Evolutionary conservation across 163 green algal species (phyloP).

Genomic region (Scenedesmus sp.): DNA sequence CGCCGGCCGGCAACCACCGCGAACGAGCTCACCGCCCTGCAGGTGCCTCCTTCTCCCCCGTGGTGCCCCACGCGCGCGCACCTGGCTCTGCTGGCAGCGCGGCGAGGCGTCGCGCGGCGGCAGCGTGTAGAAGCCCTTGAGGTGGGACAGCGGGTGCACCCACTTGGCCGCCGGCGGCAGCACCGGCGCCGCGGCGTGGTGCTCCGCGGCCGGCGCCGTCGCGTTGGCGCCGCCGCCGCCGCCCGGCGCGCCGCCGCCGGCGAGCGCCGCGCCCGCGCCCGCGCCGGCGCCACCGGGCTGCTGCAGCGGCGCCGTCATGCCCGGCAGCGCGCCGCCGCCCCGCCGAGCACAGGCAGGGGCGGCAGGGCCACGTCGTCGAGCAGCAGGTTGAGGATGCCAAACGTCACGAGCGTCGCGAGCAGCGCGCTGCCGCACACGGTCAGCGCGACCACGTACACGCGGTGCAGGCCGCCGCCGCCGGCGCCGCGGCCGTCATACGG

Average conservation of each 20-base stretch:
- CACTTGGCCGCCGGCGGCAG: background rate
- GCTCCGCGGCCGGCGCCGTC: background rate
- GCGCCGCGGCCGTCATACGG: background rate
- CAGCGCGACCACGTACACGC: slow-evolving; percentile 10
- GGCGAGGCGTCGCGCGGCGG: slow-evolving; percentile 19
- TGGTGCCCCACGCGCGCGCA: too few species aligned
- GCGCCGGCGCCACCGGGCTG: background rate
- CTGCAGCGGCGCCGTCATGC: slow-evolving; percentile 1
- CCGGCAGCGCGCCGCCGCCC: too few species aligned
- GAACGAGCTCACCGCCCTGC: too few species aligned
- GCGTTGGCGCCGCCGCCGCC: too few species aligned
- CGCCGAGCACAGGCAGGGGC: too few species aligned
- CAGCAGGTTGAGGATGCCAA: slow-evolving; percentile 22
- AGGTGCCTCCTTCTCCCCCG: too few species aligned
- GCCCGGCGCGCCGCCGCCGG: background rate
- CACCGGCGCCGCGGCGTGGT: background rate
- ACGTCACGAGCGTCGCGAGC: slow-evolving; percentile 38
- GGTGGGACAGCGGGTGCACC: background rate
- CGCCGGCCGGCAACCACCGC: too few species aligned
- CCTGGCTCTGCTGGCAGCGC: slow-evolving; percentile 16
- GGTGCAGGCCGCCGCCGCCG: background rate
- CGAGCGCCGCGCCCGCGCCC: background rate
- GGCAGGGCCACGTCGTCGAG: slow-evolving; percentile 1
- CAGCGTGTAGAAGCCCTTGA: slow-evolving; percentile 19
- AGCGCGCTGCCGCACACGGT: slow-evolving; percentile 22